Conservation (phyloP, 2,329 filamentous ascomycete genomes). For the Ciborinia camelliae region DNA sequence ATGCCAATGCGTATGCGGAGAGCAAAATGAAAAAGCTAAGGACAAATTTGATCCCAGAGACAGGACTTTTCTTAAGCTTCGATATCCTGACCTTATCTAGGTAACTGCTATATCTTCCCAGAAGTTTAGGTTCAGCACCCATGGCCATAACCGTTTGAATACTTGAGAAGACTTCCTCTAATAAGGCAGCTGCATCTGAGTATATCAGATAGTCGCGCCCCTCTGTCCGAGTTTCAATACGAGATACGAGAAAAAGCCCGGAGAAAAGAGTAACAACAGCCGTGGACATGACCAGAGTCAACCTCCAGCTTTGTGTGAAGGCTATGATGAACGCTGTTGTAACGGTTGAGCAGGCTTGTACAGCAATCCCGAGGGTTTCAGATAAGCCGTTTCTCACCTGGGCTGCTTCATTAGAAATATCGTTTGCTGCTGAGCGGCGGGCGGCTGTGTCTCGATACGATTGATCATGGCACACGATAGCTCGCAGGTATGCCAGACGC, state of each 20-base stretch:
- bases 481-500: not conserved
- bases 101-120: not conserved
- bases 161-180: not conserved
- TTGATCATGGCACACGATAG: not conserved
- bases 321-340: not conserved
- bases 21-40: slow-evolving; percentile 36
- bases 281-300: not conserved
- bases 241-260: not conserved
- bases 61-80: slow-evolving; percentile 48
- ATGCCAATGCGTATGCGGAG: slow-evolving; percentile 53
- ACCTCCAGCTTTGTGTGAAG: not conserved
- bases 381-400: not conserved
- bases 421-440: not conserved
- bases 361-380: not conserved
- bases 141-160: not conserved
- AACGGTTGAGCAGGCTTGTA: not conserved
- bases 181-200: not conserved
- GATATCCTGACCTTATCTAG: slow-evolving; percentile 39
- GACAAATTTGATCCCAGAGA: slow-evolving; percentile 48
- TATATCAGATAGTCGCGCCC: not conserved
- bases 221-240: not conserved
- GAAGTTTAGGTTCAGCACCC: not conserved
- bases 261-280: not conserved
- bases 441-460: not conserved
- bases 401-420: slow-evolving; percentile 4